These are phyloP conservation scores for Solioccasus polychromus DNA, from an alignment of 768 basidiomycete species.

Conservation along the genomic window DNA sequence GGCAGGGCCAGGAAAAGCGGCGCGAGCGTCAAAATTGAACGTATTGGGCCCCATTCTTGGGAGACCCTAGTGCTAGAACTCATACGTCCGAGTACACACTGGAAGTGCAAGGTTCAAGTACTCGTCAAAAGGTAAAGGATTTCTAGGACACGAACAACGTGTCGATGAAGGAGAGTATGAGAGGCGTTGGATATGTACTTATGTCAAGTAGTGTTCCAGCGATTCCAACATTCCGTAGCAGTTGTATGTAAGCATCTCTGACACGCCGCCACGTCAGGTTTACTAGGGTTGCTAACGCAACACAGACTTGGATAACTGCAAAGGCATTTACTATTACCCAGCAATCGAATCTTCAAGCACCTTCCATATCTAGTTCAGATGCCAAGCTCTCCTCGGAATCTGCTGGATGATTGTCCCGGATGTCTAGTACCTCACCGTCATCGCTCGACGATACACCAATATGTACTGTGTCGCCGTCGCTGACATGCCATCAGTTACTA, in stretches of 20 bases:
- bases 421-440: slow-evolving; percentile 44
- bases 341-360: slow-evolving; percentile 1
- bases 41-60: slow-evolving; percentile 53
- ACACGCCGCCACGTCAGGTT: no score
- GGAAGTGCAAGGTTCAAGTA: no score
- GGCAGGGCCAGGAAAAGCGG: slow-evolving; percentile 54
- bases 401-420: slow-evolving; percentile 59
- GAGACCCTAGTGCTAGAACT: neutral
- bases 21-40: slow-evolving; percentile 51
- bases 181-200: no score
- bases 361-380: neutral
- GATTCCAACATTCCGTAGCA: no score
- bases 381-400: slow-evolving; percentile 32
- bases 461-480: slow-evolving; percentile 63
- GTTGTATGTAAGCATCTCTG: no score
- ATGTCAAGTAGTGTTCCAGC: no score
- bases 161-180: no score
- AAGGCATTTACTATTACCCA: no score
- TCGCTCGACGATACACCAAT: slow-evolving; percentile 48
- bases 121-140: neutral
- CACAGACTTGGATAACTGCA: no score
- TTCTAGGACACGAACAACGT: no score
- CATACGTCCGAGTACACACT: slow-evolving; percentile 8
- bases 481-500: slow-evolving; percentile 20
- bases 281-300: no score